A percentile compares a stretch with the other conserved stretches of the same genome.
These are phyloP conservation scores for Polysphondylium violaceum DNA, from an alignment of 78 protist species.

Conservation along the genomic window DNA sequence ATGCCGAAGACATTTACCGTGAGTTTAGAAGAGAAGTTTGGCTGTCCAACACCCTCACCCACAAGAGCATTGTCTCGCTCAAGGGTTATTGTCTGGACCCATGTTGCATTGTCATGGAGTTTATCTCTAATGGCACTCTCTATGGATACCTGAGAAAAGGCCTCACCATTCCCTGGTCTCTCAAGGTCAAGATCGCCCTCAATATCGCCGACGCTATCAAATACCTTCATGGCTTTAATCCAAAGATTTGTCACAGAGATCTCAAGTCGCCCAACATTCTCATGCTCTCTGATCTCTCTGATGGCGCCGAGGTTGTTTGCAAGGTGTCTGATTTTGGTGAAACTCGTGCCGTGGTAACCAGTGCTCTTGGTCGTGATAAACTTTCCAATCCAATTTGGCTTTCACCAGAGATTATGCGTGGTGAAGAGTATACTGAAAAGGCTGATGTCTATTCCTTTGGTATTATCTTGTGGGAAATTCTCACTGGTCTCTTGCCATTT, in stretches of 20 bases:
- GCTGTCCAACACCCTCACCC: slow-evolving; percentile 59
- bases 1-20: slow-evolving; percentile 40
- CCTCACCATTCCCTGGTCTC: slow-evolving; percentile 4
- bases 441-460: slow-evolving; percentile 85
- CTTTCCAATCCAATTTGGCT: slow-evolving; percentile 83
- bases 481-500: slow-evolving; percentile 75
- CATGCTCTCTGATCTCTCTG: slow-evolving; percentile 38
- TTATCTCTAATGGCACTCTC: slow-evolving; percentile 70
- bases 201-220: slow-evolving; percentile 76
- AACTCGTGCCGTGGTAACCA: slow-evolving; percentile 68
- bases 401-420: slow-evolving; percentile 84
- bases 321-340: slow-evolving; percentile 83
- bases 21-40: slow-evolving; percentile 80
- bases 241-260: slow-evolving; percentile 84
- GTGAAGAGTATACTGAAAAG: slow-evolving; percentile 79
- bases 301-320: slow-evolving; percentile 21
- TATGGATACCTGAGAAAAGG: slow-evolving; percentile 16
- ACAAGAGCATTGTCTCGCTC: slow-evolving; percentile 42
- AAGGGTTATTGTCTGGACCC: slow-evolving; percentile 69
- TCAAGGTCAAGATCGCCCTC: slow-evolving; percentile 46
- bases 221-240: slow-evolving; percentile 65
- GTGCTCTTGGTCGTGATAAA: slow-evolving; percentile 57
- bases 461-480: slow-evolving; percentile 69
- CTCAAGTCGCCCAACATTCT: slow-evolving; percentile 79
- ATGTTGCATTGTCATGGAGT: slow-evolving; percentile 76